Base-by-base conservation (phyloP, 2,329 filamentous ascomycete species). In the Rutstroemia sp. region DNA sequence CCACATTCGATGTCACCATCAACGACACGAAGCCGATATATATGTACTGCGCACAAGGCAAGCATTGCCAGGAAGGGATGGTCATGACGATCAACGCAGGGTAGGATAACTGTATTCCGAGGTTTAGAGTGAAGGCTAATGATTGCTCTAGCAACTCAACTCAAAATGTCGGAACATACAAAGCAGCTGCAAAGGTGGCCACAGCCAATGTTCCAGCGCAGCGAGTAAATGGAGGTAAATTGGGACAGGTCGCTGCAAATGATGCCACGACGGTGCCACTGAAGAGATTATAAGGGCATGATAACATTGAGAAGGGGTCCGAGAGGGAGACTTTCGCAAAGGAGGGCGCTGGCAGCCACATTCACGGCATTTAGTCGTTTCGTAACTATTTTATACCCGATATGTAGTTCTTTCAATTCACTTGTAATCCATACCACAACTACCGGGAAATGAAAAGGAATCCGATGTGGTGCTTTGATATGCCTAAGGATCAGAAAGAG, bases 41-140 rank as follows among this genome's bases (percentile, higher is more conserved):
- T 87, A 74, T 88, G 62, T 92, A 87, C 78, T 92, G 88, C 74
- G 83, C 82, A 23, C 85, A 90, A 70, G 83, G 70, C 48, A 81
- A 78, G 66, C 89, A 94, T 74, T 94, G 88, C 72, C 81, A 90
- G 56, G 56, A 49, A 7, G 68, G 67, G n/a, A 70, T 70, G 68
- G 60, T 58, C 4, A 66, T 68, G 64, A 67, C 68, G 19, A 78
- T 86, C 47, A 71, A 78, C 37, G 73, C 51, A 25, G 12, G 19
- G 42, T 46, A 19, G 23, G 41, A 17, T 7, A 9, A 14, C 12
- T 5, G 3, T 1, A 14, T 25, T 4, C 30, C 27, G 14, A 2
- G 19, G 21, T 14, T 17, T 7, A 14, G 16, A 46, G 8, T 10
- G 17, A 37, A 37, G 17, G 23, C 42, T 53, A 1, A 53, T 16